Percentiles rank a stretch among this genome's conserved stretches.
Conservation (phyloP, 2,329 filamentous ascomycete genomes). For the Neopestalotiopsis rosae region DNA sequence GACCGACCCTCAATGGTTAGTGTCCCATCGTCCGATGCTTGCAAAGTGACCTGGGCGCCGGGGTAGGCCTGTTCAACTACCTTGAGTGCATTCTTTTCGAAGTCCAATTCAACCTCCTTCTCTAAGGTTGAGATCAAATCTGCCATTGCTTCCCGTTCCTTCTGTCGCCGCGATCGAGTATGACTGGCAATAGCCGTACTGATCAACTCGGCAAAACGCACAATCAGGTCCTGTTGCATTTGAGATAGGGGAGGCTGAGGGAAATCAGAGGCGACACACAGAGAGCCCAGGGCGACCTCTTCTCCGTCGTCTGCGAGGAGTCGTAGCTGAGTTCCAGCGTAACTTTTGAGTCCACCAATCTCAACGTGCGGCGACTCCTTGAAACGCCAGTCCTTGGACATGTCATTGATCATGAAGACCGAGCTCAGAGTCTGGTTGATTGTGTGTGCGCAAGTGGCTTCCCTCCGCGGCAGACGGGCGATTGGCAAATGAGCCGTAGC, state of each 20-base stretch:
- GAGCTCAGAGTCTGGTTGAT: slow-evolving; percentile 14
- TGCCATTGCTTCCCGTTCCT: slow-evolving; percentile 14
- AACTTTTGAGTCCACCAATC: slow-evolving; percentile 16
- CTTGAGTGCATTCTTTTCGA: slow-evolving; percentile 7
- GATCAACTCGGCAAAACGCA: slow-evolving; percentile 16
- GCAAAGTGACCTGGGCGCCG: slow-evolving; percentile 4
- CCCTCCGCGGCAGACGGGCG: slow-evolving; percentile 16
- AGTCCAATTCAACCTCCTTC: background rate
- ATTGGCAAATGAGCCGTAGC: slow-evolving; percentile 17
- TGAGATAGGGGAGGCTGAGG: slow-evolving; percentile 5
- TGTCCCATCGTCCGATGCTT: background rate
- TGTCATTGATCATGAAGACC: slow-evolving; percentile 17
- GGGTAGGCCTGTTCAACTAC: slow-evolving; percentile 9
- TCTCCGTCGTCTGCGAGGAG: slow-evolving; percentile 16
- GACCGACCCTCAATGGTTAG: slow-evolving; percentile 9
- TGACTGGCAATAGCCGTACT: slow-evolving; percentile 14
- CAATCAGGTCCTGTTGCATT: slow-evolving; percentile 11
- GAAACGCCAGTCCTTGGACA: slow-evolving; percentile 21
- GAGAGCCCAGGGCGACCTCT: slow-evolving; percentile 12
- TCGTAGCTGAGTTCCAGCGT: slow-evolving; percentile 18
- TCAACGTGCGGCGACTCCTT: slow-evolving; percentile 17
- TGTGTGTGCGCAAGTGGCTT: slow-evolving; percentile 18
- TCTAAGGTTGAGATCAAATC: slow-evolving; percentile 2
- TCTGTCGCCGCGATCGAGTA: slow-evolving; percentile 12
- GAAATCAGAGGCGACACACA: slow-evolving; percentile 18